Percentiles rank a stretch among this genome's conserved stretches.
phyloP scores from a whole-genome alignment of 176 grass and related monocot species.

The Saccharum spontaneum region DNA sequence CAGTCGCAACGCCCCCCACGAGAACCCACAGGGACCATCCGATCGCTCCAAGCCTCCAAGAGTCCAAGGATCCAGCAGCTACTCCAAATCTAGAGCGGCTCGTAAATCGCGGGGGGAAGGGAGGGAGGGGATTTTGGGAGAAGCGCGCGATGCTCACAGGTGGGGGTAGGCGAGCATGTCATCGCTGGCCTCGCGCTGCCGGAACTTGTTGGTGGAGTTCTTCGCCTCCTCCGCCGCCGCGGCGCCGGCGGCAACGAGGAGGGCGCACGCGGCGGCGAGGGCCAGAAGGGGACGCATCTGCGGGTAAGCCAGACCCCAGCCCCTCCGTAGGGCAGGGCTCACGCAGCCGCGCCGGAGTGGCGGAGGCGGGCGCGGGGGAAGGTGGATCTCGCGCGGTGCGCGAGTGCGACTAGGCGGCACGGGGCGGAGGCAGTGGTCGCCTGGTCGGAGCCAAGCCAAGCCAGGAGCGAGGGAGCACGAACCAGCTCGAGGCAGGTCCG shows the following conservation, averaged over 20 bases:
- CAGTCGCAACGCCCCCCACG: background rate
- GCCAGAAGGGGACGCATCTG: conserved; percentile 39
- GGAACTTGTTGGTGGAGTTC: conserved; percentile 83
- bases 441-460: background rate
- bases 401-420: background rate
- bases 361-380: background rate
- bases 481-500: conserved; percentile 22
- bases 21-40: background rate
- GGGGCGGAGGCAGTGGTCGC: conserved; percentile 1
- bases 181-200: conserved; percentile 87
- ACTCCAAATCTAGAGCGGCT: conserved; percentile 28
- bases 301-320: background rate
- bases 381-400: conserved; percentile 39
- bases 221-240: conserved; percentile 19
- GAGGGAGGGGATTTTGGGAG: background rate
- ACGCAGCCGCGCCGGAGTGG: background rate
- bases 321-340: conserved; percentile 6
- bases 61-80: conserved; percentile 25
- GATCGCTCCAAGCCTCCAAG: background rate
- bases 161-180: conserved; percentile 77
- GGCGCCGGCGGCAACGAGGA: conserved; percentile 10
- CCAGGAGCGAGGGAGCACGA: conserved; percentile 17
- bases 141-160: conserved; percentile 41
- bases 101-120: background rate
- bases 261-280: conserved; percentile 40